Evolutionary conservation across 192 early-diverging fungal genomes (phyloP), one percentile per base, ranked within the genome.

Genomic region (Chytriomyces hyalinus): DNA sequence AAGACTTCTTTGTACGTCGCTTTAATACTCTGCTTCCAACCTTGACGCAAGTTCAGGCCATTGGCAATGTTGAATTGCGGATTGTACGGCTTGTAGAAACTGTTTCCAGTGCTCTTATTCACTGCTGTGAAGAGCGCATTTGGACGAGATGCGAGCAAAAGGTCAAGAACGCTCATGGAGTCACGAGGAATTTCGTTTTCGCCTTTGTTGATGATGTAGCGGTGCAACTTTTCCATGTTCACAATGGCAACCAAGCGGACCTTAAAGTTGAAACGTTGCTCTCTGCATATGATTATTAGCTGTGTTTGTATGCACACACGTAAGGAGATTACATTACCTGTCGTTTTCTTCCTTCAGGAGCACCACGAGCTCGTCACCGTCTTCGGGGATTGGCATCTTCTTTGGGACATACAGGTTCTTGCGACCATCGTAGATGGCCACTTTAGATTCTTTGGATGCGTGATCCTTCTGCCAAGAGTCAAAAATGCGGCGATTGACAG

Each of bases 1-100:
- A 78, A 20, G 11, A 78, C 20, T 59, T 68, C 50, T 20, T 49
- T 49, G 61, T 59, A 61, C 9, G 76, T 78, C n/a, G 49, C n/a
- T n/a, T 59, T 68, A 13, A 78, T 59, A n/a, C 67, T 61, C 68
- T 70, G 67, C 44, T 70, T 78, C 76, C 76, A 78, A n/a, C 76
- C 76, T 10, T 61, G 53, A 13, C 15, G 22, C 9, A 68, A 43
- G 15, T n/a, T 68, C n/a, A 78, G 22, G 6, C 76, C 76, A 20
- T 70, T 61, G 3, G 49, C 6, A 36, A 78, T 72, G 36, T 36
- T 36, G 6, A 78, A 78, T 43, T 22, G 43, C n/a, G 76, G 76
- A n/a, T 69, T 68, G 50, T 70, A 53, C 5, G 68, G 49, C 20
- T 63, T n/a, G 57, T 78, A 78, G 61, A 78, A 78, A 13, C 67